phyloP scores from a whole-genome alignment of 2,329 filamentous ascomycete genomes.

The Fusarium drepaniforme region DNA sequence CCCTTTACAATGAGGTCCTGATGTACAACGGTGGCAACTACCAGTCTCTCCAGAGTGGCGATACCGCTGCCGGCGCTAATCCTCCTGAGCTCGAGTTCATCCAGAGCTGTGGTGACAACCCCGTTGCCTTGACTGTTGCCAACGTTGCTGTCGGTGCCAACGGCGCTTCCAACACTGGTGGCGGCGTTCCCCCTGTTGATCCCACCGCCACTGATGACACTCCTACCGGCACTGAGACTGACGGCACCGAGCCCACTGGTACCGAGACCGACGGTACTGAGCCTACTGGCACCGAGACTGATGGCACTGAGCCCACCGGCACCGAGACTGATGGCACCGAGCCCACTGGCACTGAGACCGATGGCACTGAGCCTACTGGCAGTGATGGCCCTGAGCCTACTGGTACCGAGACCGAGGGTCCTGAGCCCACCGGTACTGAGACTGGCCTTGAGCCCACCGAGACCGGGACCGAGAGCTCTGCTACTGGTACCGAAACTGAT shows the following conservation, averaged over 20 bases:
- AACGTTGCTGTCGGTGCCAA: slow-evolving; percentile 24
- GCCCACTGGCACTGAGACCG: neutral
- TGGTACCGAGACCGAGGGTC: neutral
- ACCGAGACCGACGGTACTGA: neutral
- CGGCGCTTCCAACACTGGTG: slow-evolving; percentile 1
- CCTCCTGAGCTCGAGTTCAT: neutral
- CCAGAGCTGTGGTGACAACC: slow-evolving; percentile 19
- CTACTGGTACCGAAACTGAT: slow-evolving; percentile 35
- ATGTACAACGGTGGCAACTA: neutral
- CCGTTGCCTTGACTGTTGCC: neutral
- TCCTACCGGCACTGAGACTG: neutral
- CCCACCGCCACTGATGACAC: neutral
- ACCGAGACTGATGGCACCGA: neutral
- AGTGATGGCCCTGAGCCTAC: neutral
- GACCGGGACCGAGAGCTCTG: slow-evolving; percentile 25
- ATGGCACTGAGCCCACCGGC: neutral
- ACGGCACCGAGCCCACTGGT: slow-evolving; percentile 41
- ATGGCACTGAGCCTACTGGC: neutral
- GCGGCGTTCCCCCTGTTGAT: neutral
- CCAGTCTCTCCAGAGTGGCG: accelerated
- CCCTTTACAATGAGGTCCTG: neutral
- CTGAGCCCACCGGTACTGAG: neutral
- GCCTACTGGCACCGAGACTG: neutral
- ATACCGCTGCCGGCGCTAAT: accelerated
- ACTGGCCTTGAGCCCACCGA: neutral